Conservation (phyloP, 2,329 filamentous ascomycete genomes). For the Hypomyces rosellus region DNA sequence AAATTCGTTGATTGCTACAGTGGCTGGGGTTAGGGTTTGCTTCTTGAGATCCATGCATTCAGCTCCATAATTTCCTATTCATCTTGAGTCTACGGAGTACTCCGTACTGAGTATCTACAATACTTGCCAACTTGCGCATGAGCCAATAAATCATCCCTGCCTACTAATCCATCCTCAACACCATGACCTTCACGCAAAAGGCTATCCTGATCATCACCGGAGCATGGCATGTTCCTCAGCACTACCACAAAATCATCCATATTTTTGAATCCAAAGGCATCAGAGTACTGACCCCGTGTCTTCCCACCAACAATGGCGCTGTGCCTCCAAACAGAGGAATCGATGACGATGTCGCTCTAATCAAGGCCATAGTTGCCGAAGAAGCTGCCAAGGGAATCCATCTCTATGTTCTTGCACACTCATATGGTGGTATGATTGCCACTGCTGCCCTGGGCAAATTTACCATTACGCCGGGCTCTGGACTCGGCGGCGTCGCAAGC, state of each 20-base stretch:
- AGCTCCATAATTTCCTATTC: too few relatives aligned
- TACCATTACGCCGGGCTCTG: background rate
- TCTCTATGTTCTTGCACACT: conserved; percentile 6
- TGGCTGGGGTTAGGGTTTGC: background rate
- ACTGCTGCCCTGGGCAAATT: conserved; percentile 4
- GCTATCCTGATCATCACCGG: conserved; percentile 15
- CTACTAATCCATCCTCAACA: background rate
- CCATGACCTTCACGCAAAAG: background rate
- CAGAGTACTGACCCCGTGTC: conserved; percentile 11
- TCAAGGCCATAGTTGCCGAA: conserved; percentile 6
- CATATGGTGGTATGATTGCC: conserved; percentile 5
- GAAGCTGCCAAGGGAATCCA: conserved; percentile 1
- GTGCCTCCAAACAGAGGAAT: conserved; percentile 15
- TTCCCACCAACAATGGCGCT: conserved; percentile 15
- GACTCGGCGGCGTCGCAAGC: background rate
- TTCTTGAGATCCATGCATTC: background rate
- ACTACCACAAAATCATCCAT: conserved; percentile 12
- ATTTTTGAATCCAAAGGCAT: conserved; percentile 10
- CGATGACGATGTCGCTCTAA: conserved; percentile 12
- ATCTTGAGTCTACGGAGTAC: too few relatives aligned
- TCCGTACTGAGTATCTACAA: too few relatives aligned
- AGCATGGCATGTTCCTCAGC: conserved; percentile 15
- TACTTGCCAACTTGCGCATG: too few relatives aligned
- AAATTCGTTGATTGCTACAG: background rate
- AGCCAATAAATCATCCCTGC: too few relatives aligned